Evolutionary conservation across 177 flowering plant genomes (phyloP).

Genomic region (Vitis hybrid): DNA sequence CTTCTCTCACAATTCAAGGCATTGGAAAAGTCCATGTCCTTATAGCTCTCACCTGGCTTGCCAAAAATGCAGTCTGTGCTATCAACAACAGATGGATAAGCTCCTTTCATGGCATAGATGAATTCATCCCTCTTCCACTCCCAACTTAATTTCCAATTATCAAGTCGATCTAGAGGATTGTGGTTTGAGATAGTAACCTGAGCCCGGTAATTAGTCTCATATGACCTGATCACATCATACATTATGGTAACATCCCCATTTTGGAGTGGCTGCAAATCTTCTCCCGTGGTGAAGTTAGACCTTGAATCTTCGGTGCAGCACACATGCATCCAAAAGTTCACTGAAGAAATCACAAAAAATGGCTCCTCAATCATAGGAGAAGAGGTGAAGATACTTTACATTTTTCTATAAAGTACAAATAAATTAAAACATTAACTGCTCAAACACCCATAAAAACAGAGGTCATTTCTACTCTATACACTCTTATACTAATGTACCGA

Average conservation of each 20-base stretch:
- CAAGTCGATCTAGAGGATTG: conserved; percentile 50
- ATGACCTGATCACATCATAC: conserved; percentile 47
- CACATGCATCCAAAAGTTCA: conserved; percentile 24
- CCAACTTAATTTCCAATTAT: conserved; percentile 60
- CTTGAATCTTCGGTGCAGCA: conserved; percentile 49
- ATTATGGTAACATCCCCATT: conserved; percentile 55
- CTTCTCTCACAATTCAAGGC: conserved; percentile 47
- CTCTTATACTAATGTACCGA: too few species aligned
- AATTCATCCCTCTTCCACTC: conserved; percentile 71
- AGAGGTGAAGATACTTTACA: too few species aligned
- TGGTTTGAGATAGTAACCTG: conserved; percentile 56
- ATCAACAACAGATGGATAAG: conserved; percentile 41
- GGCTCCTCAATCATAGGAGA: too few species aligned
- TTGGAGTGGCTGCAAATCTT: conserved; percentile 37
- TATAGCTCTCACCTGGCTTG: conserved; percentile 40
- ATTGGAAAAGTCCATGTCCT: conserved; percentile 44
- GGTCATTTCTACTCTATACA: too few species aligned
- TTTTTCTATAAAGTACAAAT: too few species aligned
- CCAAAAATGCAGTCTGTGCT: conserved; percentile 53
- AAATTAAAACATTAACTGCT: background rate
- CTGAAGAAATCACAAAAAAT: conserved; percentile 17
- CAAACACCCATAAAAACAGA: too few species aligned
- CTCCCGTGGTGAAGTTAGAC: conserved; percentile 17
- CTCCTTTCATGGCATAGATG: conserved; percentile 58
- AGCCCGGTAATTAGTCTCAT: conserved; percentile 43